Conservation (phyloP, 1,284 basidiomycete genomes). For the Sanghuangporus sanghuang region DNA sequence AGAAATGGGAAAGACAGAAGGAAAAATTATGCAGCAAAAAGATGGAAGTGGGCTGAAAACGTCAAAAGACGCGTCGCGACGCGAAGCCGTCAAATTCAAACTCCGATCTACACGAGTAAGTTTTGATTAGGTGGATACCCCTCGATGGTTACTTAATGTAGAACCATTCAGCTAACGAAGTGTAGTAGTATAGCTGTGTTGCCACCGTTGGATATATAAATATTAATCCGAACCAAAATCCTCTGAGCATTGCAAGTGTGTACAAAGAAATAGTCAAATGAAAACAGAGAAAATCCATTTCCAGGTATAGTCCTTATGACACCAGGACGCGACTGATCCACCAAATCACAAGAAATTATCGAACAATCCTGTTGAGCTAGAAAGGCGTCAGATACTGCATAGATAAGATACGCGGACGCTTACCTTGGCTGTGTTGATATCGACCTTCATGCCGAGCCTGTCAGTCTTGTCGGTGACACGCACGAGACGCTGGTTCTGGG, state of each 20-base stretch:
- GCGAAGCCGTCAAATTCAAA: not conserved
- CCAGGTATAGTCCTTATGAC: not conserved
- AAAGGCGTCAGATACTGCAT: not conserved
- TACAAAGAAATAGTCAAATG: not conserved
- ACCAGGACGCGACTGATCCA: not conserved
- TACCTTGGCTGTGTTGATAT: constrained; percentile 68
- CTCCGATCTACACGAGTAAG: not conserved
- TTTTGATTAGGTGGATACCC: too few species aligned
- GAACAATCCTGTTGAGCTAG: constrained; percentile 10
- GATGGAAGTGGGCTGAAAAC: not conserved
- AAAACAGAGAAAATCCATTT: not conserved
- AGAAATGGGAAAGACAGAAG: not conserved
- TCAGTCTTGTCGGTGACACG: constrained; percentile 67
- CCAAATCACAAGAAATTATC: not conserved
- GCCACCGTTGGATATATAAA: not conserved
- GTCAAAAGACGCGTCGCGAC: not conserved
- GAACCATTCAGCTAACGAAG: not conserved
- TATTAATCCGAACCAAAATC: not conserved
- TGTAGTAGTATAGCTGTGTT: not conserved
- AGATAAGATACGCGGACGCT: constrained; percentile 22
- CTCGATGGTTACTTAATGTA: too few species aligned
- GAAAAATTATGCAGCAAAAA: not conserved
- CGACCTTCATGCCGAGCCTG: constrained; percentile 56
- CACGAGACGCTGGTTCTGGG: constrained; percentile 70
- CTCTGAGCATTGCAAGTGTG: not conserved